Conservation (phyloP, 805 yeast genomes). For the Candida nemodendra region DNA sequence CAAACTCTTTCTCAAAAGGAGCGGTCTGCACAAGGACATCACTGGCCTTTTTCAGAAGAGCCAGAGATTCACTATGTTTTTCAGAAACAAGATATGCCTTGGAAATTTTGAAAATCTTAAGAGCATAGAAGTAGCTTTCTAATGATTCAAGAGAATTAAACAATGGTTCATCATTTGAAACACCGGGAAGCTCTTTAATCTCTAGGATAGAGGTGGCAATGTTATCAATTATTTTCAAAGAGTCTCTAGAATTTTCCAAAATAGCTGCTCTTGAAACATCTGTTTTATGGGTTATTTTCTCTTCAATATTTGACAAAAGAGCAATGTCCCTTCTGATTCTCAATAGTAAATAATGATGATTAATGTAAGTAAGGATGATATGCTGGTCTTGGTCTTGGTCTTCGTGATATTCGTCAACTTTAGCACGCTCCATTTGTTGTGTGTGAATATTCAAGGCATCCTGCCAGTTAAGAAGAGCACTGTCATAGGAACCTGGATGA, state of each 20-base stretch:
- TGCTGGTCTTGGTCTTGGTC: conserved; percentile 69
- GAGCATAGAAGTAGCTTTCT: conserved; percentile 44
- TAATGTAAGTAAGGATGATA: conserved; percentile 71
- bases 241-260: conserved; percentile 39
- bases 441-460: conserved; percentile 63
- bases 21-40: conserved; percentile 10
- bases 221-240: conserved; percentile 47
- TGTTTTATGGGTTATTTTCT: conserved; percentile 23
- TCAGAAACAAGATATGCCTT: conserved; percentile 41
- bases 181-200: conserved; percentile 85
- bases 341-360: conserved; percentile 62
- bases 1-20: conserved; percentile 33
- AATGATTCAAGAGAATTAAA: conserved; percentile 51
- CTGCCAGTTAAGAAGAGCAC: conserved; percentile 62
- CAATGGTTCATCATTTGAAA: conserved; percentile 77
- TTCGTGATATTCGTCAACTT: conserved; percentile 44
- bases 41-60: conserved; percentile 38
- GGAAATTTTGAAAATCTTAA: conserved; percentile 45
- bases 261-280: conserved; percentile 24
- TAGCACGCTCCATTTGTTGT: conserved; percentile 47
- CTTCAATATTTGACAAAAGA: conserved; percentile 36
- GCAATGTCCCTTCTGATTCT: conserved; percentile 70
- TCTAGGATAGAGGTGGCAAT: conserved; percentile 54
- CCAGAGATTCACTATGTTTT: conserved; percentile 46
- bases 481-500: conserved; percentile 53